These are phyloP conservation scores for Dendrobium nobile DNA, from an alignment of 106 monocot species.

Conservation along the genomic window DNA sequence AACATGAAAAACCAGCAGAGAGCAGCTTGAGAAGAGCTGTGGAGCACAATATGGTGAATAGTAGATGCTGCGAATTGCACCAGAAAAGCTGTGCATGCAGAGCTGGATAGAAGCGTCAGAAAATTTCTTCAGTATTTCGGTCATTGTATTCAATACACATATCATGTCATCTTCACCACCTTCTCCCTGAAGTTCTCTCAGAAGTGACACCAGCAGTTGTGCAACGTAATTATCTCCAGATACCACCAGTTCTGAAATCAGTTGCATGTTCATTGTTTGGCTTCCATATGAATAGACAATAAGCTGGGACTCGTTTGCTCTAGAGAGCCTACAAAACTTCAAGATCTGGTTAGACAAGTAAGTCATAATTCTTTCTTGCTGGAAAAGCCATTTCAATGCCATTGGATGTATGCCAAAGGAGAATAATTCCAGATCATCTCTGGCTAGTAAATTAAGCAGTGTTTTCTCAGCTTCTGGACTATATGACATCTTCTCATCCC, in stretches of 20 bases:
- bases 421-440: constrained; percentile 65
- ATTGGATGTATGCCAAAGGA: constrained; percentile 53
- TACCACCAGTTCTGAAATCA: constrained; percentile 56
- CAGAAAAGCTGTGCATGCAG: constrained; percentile 37
- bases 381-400: constrained; percentile 80
- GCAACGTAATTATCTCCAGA: constrained; percentile 48
- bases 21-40: constrained; percentile 23
- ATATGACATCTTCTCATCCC: constrained; percentile 14
- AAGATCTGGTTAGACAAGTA: constrained; percentile 52
- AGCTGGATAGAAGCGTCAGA: constrained; percentile 64
- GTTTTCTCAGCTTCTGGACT: constrained; percentile 76
- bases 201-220: constrained; percentile 46
- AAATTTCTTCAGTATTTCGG: constrained; percentile 40
- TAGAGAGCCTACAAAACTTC: constrained; percentile 57
- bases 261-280: constrained; percentile 38
- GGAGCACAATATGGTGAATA: constrained; percentile 19
- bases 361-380: constrained; percentile 40
- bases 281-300: constrained; percentile 17
- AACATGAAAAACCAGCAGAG: constrained; percentile 53
- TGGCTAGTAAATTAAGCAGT: constrained; percentile 47
- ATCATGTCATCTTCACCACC: constrained; percentile 44
- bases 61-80: constrained; percentile 27
- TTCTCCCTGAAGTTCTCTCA: constrained; percentile 32
- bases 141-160: constrained; percentile 46
- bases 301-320: constrained; percentile 22